Evolutionary conservation across 2,329 filamentous ascomycete genomes (phyloP).

Genomic region (Arachnomyces sp.): DNA sequence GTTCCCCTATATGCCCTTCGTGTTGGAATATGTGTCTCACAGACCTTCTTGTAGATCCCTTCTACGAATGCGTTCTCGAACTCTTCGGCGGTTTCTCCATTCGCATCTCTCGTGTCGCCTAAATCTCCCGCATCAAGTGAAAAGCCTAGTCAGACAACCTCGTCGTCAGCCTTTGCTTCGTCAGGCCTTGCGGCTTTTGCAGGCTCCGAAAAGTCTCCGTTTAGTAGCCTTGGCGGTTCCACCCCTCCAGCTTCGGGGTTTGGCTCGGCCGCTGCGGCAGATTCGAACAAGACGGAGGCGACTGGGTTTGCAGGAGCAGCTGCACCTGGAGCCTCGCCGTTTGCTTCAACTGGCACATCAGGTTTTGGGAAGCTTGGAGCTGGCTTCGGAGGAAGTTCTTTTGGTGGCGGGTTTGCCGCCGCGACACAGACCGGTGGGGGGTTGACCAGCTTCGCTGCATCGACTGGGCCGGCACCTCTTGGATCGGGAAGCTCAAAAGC

Average conservation of each 20-base stretch:
- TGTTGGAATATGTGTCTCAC: not conserved
- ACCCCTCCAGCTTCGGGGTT: conserved; percentile 34
- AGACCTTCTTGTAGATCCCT: conserved; percentile 17
- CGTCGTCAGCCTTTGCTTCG: conserved; percentile 57
- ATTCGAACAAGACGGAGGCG: conserved; percentile 13
- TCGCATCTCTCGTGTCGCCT: conserved; percentile 27
- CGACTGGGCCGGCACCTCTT: conserved; percentile 41
- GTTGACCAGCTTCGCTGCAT: conserved; percentile 64
- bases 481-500: conserved; percentile 25
- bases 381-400: conserved; percentile 29
- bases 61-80: conserved; percentile 36
- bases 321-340: conserved; percentile 21
- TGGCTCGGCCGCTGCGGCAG: conserved; percentile 17
- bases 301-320: conserved; percentile 19
- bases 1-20: conserved; percentile 2
- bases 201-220: conserved; percentile 54
- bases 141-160: conserved; percentile 33
- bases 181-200: conserved; percentile 64
- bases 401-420: conserved; percentile 43
- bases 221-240: conserved; percentile 48
- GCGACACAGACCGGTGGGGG: conserved; percentile 37
- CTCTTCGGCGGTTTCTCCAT: conserved; percentile 36
- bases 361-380: conserved; percentile 31
- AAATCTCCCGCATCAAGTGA: conserved; percentile 18
- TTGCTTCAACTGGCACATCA: conserved; percentile 24